These are phyloP conservation scores for Ascodesmis nigricans DNA, from an alignment of 495 filamentous ascomycete genomes.

Conservation along the genomic window DNA sequence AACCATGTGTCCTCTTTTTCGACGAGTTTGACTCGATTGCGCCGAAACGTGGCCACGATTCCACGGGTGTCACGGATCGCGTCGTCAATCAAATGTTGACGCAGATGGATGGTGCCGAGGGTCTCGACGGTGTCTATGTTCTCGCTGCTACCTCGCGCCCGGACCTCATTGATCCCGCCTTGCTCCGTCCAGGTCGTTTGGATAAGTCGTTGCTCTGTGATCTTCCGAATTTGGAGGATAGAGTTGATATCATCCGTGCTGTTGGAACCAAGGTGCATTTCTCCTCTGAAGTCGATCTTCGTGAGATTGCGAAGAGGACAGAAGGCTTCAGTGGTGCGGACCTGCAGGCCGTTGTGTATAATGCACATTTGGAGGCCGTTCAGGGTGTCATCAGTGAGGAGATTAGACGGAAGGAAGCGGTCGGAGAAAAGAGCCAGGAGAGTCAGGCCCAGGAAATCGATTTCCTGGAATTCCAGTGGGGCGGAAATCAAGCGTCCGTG, in stretches of 20 bases:
- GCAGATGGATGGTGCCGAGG: slow-evolving; percentile 97
- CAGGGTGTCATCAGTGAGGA: slow-evolving; percentile 67
- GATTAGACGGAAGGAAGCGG: slow-evolving; percentile 23
- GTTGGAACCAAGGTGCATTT: slow-evolving; percentile 54
- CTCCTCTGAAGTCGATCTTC: slow-evolving; percentile 26
- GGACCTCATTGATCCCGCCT: slow-evolving; percentile 82
- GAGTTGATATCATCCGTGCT: slow-evolving; percentile 67
- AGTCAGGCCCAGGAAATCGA: slow-evolving; percentile 23
- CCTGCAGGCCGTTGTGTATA: slow-evolving; percentile 83
- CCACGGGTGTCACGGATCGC: slow-evolving; percentile 89
- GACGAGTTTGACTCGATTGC: slow-evolving; percentile 97
- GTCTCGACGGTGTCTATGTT: slow-evolving; percentile 82
- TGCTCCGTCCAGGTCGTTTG: slow-evolving; percentile 68
- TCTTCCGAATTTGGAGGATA: slow-evolving; percentile 54
- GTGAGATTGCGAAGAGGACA: slow-evolving; percentile 50
- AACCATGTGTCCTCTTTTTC: slow-evolving; percentile 87
- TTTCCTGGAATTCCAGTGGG: slow-evolving; percentile 20
- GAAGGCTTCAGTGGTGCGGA: slow-evolving; percentile 92
- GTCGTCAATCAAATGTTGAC: slow-evolving; percentile 95
- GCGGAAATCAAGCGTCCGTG: slow-evolving; percentile 9
- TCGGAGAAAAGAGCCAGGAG: slow-evolving; percentile 16
- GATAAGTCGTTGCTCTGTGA: slow-evolving; percentile 84
- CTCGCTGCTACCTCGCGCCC: slow-evolving; percentile 79
- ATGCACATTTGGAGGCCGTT: slow-evolving; percentile 90
- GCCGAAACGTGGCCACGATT: slow-evolving; percentile 89